Percentiles rank a stretch among this genome's conserved stretches.
Evolutionary conservation across 345 rosid species (phyloP).

Genomic region (Arabidopsis thaliana): TAIR10.1 NC_003074.8:5913001-5913500

Average conservation of each 20-base stretch:
- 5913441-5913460: not conserved
- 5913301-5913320: slow-evolving; percentile 22
- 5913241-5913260: slow-evolving; percentile 24
- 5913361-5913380: not conserved
- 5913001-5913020: not conserved
- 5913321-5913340: slow-evolving; percentile 28
- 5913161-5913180: slow-evolving; percentile 36
- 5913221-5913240: slow-evolving; percentile 22
- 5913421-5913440: not conserved
- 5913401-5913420: too few relatives aligned
- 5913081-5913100: slow-evolving; percentile 1
- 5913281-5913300: not conserved
- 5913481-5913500: too few relatives aligned
- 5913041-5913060: not conserved
- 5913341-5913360: not conserved
- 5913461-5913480: too few relatives aligned
- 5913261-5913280: not conserved
- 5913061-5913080: not conserved
- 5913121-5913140: slow-evolving; percentile 12
- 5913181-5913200: slow-evolving; percentile 11
- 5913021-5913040: slow-evolving; percentile 15
- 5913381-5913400: not conserved
- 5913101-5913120: slow-evolving; percentile 30
- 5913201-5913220: not conserved
- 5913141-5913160: slow-evolving; percentile 39